Conservation (phyloP, 768 basidiomycete genomes). For the Boletus vinaceobasis region DNA sequence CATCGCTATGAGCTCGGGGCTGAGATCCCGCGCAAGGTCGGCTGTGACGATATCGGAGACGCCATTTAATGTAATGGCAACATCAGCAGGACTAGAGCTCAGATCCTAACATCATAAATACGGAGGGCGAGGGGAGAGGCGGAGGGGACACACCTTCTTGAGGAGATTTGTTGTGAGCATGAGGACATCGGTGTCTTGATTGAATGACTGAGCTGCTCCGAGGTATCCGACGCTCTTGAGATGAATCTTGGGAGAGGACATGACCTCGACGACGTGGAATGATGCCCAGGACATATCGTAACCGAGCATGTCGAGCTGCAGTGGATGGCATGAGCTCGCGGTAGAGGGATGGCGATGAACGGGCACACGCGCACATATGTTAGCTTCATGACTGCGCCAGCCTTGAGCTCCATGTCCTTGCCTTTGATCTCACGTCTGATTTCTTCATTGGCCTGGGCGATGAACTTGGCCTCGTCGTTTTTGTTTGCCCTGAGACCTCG, state of each 20-base stretch:
- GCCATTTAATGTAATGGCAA: slow-evolving; percentile 77
- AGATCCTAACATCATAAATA: slow-evolving; percentile 57
- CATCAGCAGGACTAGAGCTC: slow-evolving; percentile 69
- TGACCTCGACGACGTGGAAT: slow-evolving; percentile 96
- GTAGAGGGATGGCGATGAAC: background rate
- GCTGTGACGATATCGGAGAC: slow-evolving; percentile 79
- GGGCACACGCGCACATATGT: slow-evolving; percentile 73
- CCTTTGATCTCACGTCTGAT: slow-evolving; percentile 86
- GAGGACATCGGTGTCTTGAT: slow-evolving; percentile 92
- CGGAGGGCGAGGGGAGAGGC: background rate
- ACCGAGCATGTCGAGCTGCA: slow-evolving; percentile 93
- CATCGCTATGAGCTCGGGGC: slow-evolving; percentile 80
- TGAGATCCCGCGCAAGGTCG: slow-evolving; percentile 88
- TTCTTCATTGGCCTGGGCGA: slow-evolving; percentile 90
- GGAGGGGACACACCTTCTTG: slow-evolving; percentile 68
- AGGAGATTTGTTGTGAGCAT: slow-evolving; percentile 95
- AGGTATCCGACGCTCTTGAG: slow-evolving; percentile 96
- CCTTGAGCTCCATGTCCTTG: slow-evolving; percentile 97
- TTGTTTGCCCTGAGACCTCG: slow-evolving; percentile 95
- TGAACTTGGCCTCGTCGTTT: slow-evolving; percentile 88
- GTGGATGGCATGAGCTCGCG: slow-evolving; percentile 10
- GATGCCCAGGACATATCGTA: slow-evolving; percentile 95
- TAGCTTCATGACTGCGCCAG: slow-evolving; percentile 90
- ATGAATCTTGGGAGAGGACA: slow-evolving; percentile 90
- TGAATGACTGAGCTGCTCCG: slow-evolving; percentile 87